Base-by-base conservation (phyloP, 1,139 yeast species). In the Candida tunisiensis region DNA sequence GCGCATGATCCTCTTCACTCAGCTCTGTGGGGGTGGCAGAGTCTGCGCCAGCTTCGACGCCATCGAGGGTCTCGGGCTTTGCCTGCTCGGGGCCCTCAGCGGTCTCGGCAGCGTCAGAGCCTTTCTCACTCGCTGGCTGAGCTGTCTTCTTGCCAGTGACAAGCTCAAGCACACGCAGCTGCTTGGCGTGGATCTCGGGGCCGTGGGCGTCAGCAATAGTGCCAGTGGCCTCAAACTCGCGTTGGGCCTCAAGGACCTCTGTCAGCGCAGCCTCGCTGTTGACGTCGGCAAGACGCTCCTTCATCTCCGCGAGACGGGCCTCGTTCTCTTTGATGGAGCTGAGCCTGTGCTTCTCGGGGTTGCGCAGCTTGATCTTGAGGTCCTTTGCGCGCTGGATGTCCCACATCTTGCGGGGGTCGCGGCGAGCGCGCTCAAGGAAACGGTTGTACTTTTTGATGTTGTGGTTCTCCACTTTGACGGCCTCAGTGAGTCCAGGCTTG, bases 391-490 rank as follows among this genome's bases (percentile, higher is more conserved):
- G n/a, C n/a, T n/a, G n/a, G n/a, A n/a, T n/a, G n/a, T 62, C 57
- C 74, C 75, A 74, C 40, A 62, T 64, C 30, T 58, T 62, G 41
- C 59, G 55, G 14, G 88, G 85, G 42, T 68, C 60, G 29, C 56
- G 60, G 36, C 57, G 60, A 34, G 80, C 78, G 18, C 57, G 45
- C 15, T 58, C 55, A 13, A 85, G 74, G 48, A 69, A 77, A 33
- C 62, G 57, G 53, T 82, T 83, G 88, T 85, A 85, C 35, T 67
- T 64, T 14, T 62, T 53, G 27, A 80, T 69, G 52, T 82, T 93
- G 19, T 60, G 59, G 43, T 68, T 70, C 45, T 80, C 93, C 20
- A 73, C 60, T 37, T 67, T 66, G 30, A 78, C 55, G 5, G 93
- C 67, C 41, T 73, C 62, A 39, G 65, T 65, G 25, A 78, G 51